phyloP scores from a whole-genome alignment of 2,329 filamentous ascomycete species.

The Phyllosticta capitalensis region DNA sequence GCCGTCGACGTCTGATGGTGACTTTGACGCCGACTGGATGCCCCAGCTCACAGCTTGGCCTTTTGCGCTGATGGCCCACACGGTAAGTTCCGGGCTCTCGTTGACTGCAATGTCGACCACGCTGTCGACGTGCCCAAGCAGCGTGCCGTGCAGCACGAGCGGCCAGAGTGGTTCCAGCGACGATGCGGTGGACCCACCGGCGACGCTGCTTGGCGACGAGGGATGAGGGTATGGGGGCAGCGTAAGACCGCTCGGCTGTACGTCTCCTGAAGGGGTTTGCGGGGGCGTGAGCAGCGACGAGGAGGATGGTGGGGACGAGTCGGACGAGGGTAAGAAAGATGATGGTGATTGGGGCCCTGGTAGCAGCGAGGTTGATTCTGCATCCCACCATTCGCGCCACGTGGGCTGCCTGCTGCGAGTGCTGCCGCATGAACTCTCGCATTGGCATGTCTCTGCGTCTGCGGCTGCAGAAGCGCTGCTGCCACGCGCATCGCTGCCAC shows the following conservation, averaged over 20 bases:
- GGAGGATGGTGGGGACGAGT: background rate
- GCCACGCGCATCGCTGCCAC: too few relatives aligned
- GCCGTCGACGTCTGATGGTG: background rate
- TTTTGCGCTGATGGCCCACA: constrained; percentile 44
- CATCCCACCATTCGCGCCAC: background rate
- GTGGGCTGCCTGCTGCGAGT: background rate
- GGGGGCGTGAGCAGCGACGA: constrained; percentile 11
- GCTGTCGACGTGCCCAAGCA: constrained; percentile 35
- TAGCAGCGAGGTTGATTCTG: background rate
- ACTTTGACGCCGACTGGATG: background rate
- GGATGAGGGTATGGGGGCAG: constrained; percentile 16
- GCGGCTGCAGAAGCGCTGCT: background rate
- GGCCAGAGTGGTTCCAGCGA: constrained; percentile 33
- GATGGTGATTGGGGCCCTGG: background rate
- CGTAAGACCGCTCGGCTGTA: constrained; percentile 21
- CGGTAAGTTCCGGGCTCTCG: constrained; percentile 34
- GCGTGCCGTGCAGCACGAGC: constrained; percentile 39
- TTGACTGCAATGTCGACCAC: constrained; percentile 42
- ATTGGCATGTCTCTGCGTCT: background rate
- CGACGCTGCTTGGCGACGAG: constrained; percentile 12
- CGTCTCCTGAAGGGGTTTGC: constrained; percentile 17
- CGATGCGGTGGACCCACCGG: constrained; percentile 7
- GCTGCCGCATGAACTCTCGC: background rate
- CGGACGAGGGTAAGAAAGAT: background rate
- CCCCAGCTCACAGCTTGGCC: constrained; percentile 37